These are phyloP conservation scores for Daldinia grandis DNA, from an alignment of 495 filamentous ascomycete species.

Conservation along the genomic window DNA sequence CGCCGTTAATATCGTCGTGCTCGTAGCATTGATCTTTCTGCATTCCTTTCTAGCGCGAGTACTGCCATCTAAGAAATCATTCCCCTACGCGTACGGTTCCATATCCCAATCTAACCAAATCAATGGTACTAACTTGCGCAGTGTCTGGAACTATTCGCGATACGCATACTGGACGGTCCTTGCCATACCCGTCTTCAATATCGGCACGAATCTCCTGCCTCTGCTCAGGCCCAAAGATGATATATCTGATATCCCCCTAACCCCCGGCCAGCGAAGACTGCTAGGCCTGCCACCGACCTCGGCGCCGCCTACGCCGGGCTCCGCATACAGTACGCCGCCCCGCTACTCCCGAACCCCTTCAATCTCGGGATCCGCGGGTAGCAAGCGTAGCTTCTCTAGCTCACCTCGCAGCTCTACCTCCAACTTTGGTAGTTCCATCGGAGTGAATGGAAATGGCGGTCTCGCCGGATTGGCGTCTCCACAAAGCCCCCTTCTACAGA, in stretches of 20 bases:
- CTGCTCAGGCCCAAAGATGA: conserved; percentile 76
- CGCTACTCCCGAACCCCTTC: conserved; percentile 80
- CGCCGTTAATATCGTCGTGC: conserved; percentile 65
- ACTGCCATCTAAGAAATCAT: conserved; percentile 41
- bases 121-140: conserved; percentile 5
- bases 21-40: conserved; percentile 56
- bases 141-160: conserved; percentile 33
- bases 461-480: conserved; percentile 45
- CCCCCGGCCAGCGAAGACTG: conserved; percentile 83
- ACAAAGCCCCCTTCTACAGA: conserved; percentile 74
- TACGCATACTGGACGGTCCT: conserved; percentile 33
- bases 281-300: conserved; percentile 80
- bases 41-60: conserved; percentile 39
- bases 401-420: conserved; percentile 56
- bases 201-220: conserved; percentile 70
- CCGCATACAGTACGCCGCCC: conserved; percentile 82
- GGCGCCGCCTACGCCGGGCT: conserved; percentile 69
- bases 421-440: conserved; percentile 41
- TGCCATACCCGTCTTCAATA: conserved; percentile 68
- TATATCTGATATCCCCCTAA: conserved; percentile 88
- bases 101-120: background rate
- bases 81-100: conserved; percentile 33
- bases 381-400: conserved; percentile 61
- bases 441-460: conserved; percentile 12
- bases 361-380: conserved; percentile 59